Base-by-base conservation (phyloP, 2,329 filamentous ascomycete species). In the Cladosporium phlei region DNA sequence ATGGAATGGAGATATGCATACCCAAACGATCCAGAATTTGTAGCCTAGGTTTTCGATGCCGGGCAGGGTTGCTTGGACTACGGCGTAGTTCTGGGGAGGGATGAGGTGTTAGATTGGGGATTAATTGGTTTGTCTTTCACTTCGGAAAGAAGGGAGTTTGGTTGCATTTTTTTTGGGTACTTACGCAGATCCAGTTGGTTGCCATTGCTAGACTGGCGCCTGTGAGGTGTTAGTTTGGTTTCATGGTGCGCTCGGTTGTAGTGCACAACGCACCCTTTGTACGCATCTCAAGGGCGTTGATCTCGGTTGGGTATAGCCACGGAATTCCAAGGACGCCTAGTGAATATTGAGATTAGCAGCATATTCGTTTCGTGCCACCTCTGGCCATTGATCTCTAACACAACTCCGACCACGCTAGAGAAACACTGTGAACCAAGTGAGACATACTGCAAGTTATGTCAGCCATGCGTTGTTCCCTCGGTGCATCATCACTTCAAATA, bases 21-120 rank as follows among this genome's bases (percentile, higher is more conserved):
- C 72, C 61, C 76, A 81, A 52, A 79, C 68, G 25, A 79, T 68
- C 63, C 72, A 79, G 44, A 74, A 79, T 45, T 69, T 70, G 68
- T 74, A 79, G 4, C 70, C 65, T 0, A 78, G 62, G 17, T 69
- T 72, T 17, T 69, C 59, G 14, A 66, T 61, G 1, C 53, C 59
- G 3, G 56, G 52, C 5, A 59, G 52, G 22, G 63, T 58, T 28
- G 56, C 55, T 48, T 61, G 56, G 7, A 60, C 57, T 16, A 60
- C 56, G 30, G 55, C 55, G 44, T 59, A 60, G 48, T 60, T 60
- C 47, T 48, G 24, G 2, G n/a, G n/a, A 10, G 10, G 7, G 17
- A 29, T 42, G 38, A 12, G 5, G n/a, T 22, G 2, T 29, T 16
- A 17, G 1, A 12, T 28, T 20, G 2, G 3, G 3, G 7, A 17